These are phyloP conservation scores for Epichloe bromicola DNA, from an alignment of 2,329 filamentous ascomycete genomes.

Conservation along the genomic window DNA sequence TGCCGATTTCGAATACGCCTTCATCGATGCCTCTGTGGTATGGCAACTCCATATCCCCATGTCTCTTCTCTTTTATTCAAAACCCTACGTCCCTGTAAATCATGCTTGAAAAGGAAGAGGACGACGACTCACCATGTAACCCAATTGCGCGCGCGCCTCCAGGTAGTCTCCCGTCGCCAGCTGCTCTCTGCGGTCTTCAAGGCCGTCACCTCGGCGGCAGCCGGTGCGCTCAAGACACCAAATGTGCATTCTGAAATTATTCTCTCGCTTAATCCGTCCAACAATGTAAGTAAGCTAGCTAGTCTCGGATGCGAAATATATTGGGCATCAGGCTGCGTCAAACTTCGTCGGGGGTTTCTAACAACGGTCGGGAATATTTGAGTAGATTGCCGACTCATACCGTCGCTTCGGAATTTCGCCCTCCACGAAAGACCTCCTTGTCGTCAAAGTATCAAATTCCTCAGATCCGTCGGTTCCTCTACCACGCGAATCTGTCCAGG, in stretches of 20 bases:
- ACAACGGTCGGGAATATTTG: neutral
- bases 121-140: neutral
- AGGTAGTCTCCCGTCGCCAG: conserved; percentile 62
- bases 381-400: conserved; percentile 81
- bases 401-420: conserved; percentile 72
- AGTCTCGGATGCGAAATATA: neutral
- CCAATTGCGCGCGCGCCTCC: neutral
- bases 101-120: neutral
- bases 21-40: conserved; percentile 76
- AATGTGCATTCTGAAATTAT: conserved; percentile 88
- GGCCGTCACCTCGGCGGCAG: conserved; percentile 54
- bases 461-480: conserved; percentile 25
- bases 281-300: conserved; percentile 54
- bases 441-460: conserved; percentile 60
- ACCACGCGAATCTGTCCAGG: conserved; percentile 34
- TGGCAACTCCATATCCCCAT: conserved; percentile 10
- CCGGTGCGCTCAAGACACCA: conserved; percentile 55
- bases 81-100: neutral
- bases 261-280: conserved; percentile 64
- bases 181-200: conserved; percentile 64
- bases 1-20: conserved; percentile 77
- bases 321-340: too few relatives aligned
- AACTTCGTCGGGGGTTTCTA: neutral
- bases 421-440: conserved; percentile 57
- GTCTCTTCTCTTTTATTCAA: too few relatives aligned